These are phyloP conservation scores for Vitis rotundifolia DNA, from an alignment of 164 flowering plant species.

Conservation along the genomic window DNA sequence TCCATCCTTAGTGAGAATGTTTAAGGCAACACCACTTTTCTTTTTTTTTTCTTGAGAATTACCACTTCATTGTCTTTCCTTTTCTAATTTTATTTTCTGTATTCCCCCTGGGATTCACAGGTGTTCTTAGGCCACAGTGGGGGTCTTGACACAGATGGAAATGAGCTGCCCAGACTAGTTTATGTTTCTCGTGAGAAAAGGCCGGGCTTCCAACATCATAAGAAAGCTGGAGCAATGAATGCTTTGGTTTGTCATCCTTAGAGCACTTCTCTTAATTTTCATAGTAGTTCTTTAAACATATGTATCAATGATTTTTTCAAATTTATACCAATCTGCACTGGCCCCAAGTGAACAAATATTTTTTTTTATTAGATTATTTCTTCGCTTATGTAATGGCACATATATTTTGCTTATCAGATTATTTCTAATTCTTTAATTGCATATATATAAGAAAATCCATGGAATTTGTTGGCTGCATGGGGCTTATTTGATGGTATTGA, in stretches of 20 bases:
- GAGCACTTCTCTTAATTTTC: neutral
- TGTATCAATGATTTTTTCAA: neutral
- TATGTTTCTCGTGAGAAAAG: constrained; percentile 99
- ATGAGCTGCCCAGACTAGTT: constrained; percentile 92
- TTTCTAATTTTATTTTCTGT: constrained; percentile 3
- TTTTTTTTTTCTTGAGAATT: too few species aligned
- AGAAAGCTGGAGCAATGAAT: constrained; percentile 99
- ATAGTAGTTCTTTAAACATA: neutral
- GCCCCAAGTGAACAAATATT: too few species aligned
- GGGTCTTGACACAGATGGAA: constrained; percentile 93
- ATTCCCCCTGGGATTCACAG: constrained; percentile 32
- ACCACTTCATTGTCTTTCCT: neutral
- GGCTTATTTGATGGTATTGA: neutral
- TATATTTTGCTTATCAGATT: neutral
- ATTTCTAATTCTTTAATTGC: neutral
- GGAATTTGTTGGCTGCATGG: neutral
- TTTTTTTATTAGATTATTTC: too few species aligned
- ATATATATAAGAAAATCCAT: neutral
- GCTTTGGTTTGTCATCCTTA: constrained; percentile 69
- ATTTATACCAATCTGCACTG: neutral
- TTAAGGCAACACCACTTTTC: neutral
- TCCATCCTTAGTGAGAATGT: neutral
- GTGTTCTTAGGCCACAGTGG: constrained; percentile 98
- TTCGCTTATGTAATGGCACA: too few species aligned
- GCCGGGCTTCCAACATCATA: constrained; percentile 98